Base-by-base conservation (phyloP, 805 yeast species). In the Candida qinlingensis region DNA sequence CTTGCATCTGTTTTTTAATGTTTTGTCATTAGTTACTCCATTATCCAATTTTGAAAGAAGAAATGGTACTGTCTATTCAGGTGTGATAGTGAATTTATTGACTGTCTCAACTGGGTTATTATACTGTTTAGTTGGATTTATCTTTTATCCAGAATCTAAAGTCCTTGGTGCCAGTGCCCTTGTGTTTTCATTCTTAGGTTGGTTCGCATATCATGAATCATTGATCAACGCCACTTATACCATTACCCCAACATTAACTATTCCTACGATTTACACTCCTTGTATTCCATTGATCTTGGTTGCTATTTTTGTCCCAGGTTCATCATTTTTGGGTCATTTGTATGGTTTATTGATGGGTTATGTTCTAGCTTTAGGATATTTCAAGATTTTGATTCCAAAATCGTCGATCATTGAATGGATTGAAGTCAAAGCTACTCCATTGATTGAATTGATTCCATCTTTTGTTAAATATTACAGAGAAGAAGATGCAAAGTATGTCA, bases 31-130 rank as follows among this genome's bases (percentile, higher is more conserved):
- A 41, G 70, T 76, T 49, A 76, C 84, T 0, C 80, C 86, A 25
- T 63, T 88, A 57, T 70, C 83, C 10, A 71, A 73, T 45, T 89
- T 83, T 64, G 97, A 89, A 70, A 69, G 74, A 48, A 62, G 67
- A 26, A 84, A 87, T 59, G 97, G 97, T 6, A 88, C 97, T 0
- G 85, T 89, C 3, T 80, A 87, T 64, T 85, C 96, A 4, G 96
- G 95, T 4, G 72, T 90, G 41, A 82, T 89, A 12, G 69, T 90
- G 48, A 89, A 88, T 62, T 60, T 86, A 28, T 65, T 85, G 43
- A 87, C 96, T 2, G 81, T 84, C 1, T 64, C 79, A 4, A 75
- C 92, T 2, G 96, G 85, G 4, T 36, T 61, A 3, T 41, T 54
- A 8, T 58, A 59, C 50, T 55, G 54, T 39, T 26, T 66, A 5